Base-by-base conservation (phyloP, 2,329 filamentous ascomycete species). In the Incumbomyces delicatus region DNA sequence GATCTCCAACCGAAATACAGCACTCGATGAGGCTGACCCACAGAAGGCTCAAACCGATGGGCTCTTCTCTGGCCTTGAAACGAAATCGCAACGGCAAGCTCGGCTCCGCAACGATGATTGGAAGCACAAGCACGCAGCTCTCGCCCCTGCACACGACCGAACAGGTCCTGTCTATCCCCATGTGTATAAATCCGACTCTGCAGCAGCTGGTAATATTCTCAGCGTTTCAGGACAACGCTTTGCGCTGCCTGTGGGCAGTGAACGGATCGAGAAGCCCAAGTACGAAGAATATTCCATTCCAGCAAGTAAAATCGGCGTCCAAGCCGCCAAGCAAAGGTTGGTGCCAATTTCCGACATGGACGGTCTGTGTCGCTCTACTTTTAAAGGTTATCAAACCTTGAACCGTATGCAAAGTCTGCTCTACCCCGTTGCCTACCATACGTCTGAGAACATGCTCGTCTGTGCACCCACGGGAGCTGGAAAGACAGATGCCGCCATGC, bases 401-500 rank as follows among this genome's bases (percentile, higher is more conserved):
- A 98, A 98, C 61, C 83, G 94, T 22, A 98, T 98, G 94, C 92
- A 98, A 68, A 96, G 89, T 63, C 73, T 98, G 40, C 86, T 96
- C 0, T 95, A 95, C 59, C 88, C 88, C 1, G 87, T 98, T 4
- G 92, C 89, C 0, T 96, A 98, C 68, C 87, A 83, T 63, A 95
- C 87, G 2, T 95, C 81, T 60, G 92, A 98, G 67, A 98, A 98
- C 57, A 95, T 98, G 90, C 78, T 98, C 43, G 94, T 98, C 50
- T 98, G 92, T 65, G 92, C 92, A 17, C 92, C 92, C 3, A 98
- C 92, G 45, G 92, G 92, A 78, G 89, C 89, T 51, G 92, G 92
- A 79, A 98, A 98, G 75, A 98, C 92, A 1, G 92, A 98, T 66
- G 92, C 90, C 27, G 94, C 92, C 7, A 94, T 98, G 89, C 75